Percentiles rank a stretch among this genome's conserved stretches.
phyloP scores from a whole-genome alignment of 768 basidiomycete species.

The Mycena latifolia region DNA sequence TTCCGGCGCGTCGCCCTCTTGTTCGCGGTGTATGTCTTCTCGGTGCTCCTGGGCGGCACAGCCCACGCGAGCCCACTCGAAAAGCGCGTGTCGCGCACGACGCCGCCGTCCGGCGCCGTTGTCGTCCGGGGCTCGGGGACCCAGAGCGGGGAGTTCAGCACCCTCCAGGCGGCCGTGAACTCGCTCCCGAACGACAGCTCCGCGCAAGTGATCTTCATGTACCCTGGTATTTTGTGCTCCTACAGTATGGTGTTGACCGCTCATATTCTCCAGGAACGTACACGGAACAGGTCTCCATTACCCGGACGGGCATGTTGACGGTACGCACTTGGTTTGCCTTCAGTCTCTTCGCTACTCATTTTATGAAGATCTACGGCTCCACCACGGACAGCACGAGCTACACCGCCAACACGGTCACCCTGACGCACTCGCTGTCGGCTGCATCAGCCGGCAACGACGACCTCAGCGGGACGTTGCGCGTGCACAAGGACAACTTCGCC shows the following conservation, averaged over 20 bases:
- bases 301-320: slow-evolving; percentile 19
- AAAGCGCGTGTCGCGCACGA: slow-evolving; percentile 14
- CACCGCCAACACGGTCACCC: slow-evolving; percentile 11
- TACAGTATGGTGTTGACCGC: background rate
- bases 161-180: slow-evolving; percentile 15
- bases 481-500: slow-evolving; percentile 43
- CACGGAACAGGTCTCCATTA: slow-evolving; percentile 19
- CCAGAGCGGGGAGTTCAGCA: slow-evolving; percentile 10
- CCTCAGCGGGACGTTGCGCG: slow-evolving; percentile 40
- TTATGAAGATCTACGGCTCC: slow-evolving; percentile 15
- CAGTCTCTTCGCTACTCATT: background rate
- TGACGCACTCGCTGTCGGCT: slow-evolving; percentile 7
- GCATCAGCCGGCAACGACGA: slow-evolving; percentile 10
- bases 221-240: too few relatives aligned
- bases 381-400: slow-evolving; percentile 15
- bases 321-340: background rate
- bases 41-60: background rate
- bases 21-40: slow-evolving; percentile 3
- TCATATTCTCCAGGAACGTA: slow-evolving; percentile 15
- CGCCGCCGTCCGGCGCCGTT: slow-evolving; percentile 8
- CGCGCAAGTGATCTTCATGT: slow-evolving; percentile 15
- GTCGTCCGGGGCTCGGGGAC: slow-evolving; percentile 12
- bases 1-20: slow-evolving; percentile 13
- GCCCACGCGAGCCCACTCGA: slow-evolving; percentile 15
- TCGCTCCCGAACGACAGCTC: slow-evolving; percentile 13